phyloP scores from a whole-genome alignment of 371 early-diverging fungal genomes.

The Mucor velutinosus region DNA sequence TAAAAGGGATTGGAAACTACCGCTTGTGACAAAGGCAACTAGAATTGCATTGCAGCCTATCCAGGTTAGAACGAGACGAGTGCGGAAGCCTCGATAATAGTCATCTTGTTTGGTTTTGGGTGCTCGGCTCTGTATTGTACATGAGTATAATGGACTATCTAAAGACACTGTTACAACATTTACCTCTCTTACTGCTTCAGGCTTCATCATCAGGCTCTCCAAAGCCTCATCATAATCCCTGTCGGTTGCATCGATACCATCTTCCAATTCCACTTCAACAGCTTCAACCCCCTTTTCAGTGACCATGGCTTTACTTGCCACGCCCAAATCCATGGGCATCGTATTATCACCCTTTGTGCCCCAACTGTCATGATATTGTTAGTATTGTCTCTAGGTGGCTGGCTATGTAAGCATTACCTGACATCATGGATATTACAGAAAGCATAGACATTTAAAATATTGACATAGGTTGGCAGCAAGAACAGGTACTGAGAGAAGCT shows the following conservation, averaged over 20 bases:
- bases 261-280: constrained; percentile 72
- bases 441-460: constrained; percentile 90
- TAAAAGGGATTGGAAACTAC: constrained; percentile 47
- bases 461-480: constrained; percentile 84
- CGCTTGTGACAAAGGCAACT: constrained; percentile 68
- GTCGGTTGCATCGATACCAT: constrained; percentile 69
- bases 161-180: not conserved
- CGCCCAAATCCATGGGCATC: constrained; percentile 53
- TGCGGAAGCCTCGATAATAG: constrained; percentile 84
- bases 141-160: not conserved
- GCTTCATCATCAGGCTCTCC: constrained; percentile 49
- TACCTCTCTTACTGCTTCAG: constrained; percentile 42
- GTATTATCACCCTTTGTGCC: constrained; percentile 90
- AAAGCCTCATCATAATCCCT: constrained; percentile 73
- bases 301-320: constrained; percentile 37
- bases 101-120: constrained; percentile 84
- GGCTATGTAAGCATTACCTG: constrained; percentile 36
- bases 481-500: constrained; percentile 86
- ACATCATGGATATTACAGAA: constrained; percentile 91
- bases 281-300: constrained; percentile 51
- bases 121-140: constrained; percentile 60
- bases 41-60: constrained; percentile 81
- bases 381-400: not conserved
- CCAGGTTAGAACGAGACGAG: constrained; percentile 82
- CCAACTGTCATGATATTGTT: constrained; percentile 62